Conservation (phyloP, 2,329 filamentous ascomycete genomes). For the Stachybotrys chlorohalonatus region DNA sequence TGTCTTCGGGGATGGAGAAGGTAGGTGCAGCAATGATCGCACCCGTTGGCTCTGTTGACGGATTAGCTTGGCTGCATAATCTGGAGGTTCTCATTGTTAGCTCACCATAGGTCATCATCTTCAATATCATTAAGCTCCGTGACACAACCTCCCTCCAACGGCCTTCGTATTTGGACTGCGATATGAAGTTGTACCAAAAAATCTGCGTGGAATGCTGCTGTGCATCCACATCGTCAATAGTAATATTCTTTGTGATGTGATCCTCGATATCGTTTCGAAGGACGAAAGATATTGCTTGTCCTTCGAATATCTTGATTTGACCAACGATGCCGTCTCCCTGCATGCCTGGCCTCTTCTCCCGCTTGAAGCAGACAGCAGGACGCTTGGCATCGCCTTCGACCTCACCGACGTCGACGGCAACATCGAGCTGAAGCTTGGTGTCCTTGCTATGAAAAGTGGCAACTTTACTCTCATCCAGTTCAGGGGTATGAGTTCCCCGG, state of each 20-base stretch:
- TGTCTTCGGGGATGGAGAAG: slow-evolving; percentile 67
- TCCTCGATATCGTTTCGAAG: slow-evolving; percentile 52
- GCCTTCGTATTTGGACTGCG: slow-evolving; percentile 60
- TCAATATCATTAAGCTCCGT: slow-evolving; percentile 64
- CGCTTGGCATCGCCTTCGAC: slow-evolving; percentile 21
- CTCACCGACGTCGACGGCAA: slow-evolving; percentile 52
- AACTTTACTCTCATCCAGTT: slow-evolving; percentile 41
- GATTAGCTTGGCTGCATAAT: slow-evolving; percentile 2
- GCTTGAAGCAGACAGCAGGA: slow-evolving; percentile 46
- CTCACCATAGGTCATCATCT: slow-evolving; percentile 58
- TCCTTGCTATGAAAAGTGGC: slow-evolving; percentile 53
- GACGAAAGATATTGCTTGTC: slow-evolving; percentile 61
- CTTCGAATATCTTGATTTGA: slow-evolving; percentile 50
- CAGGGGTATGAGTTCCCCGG: slow-evolving; percentile 29
- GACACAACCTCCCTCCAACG: slow-evolving; percentile 64
- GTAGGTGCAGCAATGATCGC: slow-evolving; percentile 70
- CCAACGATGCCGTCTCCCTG: slow-evolving; percentile 56
- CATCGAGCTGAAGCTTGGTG: slow-evolving; percentile 56
- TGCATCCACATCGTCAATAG: slow-evolving; percentile 45
- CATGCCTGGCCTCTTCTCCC: slow-evolving; percentile 40
- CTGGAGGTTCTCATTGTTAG: neutral
- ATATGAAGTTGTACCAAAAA: slow-evolving; percentile 69
- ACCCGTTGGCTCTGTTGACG: slow-evolving; percentile 54
- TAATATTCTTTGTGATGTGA: slow-evolving; percentile 49
- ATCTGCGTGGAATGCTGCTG: slow-evolving; percentile 61